Evolutionary conservation across 2,329 filamentous ascomycete species (phyloP).

Genomic region (Claviceps capensis): DNA sequence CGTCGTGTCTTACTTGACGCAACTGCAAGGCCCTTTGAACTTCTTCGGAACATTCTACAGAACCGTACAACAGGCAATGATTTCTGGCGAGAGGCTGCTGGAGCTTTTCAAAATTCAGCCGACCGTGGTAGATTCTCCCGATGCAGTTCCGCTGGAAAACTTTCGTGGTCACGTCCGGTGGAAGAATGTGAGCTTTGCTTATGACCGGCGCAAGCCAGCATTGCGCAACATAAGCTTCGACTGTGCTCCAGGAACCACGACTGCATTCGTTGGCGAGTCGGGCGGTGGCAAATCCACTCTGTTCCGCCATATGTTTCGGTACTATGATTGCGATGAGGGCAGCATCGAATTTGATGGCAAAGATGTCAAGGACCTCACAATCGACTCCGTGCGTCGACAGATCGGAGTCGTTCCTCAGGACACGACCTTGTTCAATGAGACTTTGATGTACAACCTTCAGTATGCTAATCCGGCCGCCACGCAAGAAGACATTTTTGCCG

Average conservation of each 20-base stretch:
- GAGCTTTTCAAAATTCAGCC: constrained; percentile 95
- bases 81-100: constrained; percentile 87
- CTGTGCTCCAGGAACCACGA: constrained; percentile 81
- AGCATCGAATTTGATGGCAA: constrained; percentile 73
- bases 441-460: constrained; percentile 85
- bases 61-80: constrained; percentile 92
- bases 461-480: constrained; percentile 75
- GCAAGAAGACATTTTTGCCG: constrained; percentile 68
- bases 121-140: constrained; percentile 67
- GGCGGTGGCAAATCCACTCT: constrained; percentile 95
- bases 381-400: constrained; percentile 79
- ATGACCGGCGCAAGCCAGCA: constrained; percentile 75
- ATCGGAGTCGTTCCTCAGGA: constrained; percentile 97
- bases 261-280: constrained; percentile 90
- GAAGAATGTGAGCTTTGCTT: constrained; percentile 80
- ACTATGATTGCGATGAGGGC: constrained; percentile 76
- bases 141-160: constrained; percentile 45
- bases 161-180: constrained; percentile 78
- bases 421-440: constrained; percentile 88
- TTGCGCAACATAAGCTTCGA: constrained; percentile 73
- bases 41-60: constrained; percentile 93
- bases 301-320: constrained; percentile 89
- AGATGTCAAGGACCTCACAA: constrained; percentile 75
- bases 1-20: constrained; percentile 63
- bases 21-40: constrained; percentile 68